Percentiles rank a stretch among this genome's conserved stretches.
Conservation (phyloP, 169 alveolate genomes). For the Plasmodium inui region DNA sequence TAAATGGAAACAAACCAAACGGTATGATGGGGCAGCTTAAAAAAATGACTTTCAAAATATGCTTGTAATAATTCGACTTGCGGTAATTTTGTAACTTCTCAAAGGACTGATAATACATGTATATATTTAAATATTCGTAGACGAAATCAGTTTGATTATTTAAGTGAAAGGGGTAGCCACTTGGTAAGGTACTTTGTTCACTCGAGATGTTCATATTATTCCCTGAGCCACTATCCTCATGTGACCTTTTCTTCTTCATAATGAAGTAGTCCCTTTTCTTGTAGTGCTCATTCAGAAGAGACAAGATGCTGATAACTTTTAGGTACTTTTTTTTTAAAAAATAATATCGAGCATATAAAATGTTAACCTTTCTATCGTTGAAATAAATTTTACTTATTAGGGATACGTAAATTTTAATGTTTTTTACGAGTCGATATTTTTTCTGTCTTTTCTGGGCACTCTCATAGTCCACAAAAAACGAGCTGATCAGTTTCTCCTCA, state of each 20-base stretch:
- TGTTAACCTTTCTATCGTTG: constrained; percentile 62
- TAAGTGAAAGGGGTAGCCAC: constrained; percentile 17
- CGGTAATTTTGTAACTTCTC: constrained; percentile 30
- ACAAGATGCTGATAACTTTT: constrained; percentile 51
- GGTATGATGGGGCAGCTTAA: constrained; percentile 58
- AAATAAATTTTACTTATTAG: constrained; percentile 52
- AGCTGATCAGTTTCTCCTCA: constrained; percentile 38
- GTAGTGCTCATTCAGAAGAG: constrained; percentile 56
- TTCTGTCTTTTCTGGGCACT: constrained; percentile 36
- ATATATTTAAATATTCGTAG: constrained; percentile 70
- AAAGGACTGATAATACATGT: constrained; percentile 60
- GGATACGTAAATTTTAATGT: constrained; percentile 59
- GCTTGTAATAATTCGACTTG: constrained; percentile 47
- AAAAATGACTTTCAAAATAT: constrained; percentile 47
- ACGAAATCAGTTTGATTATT: constrained; percentile 62
- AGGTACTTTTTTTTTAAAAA: constrained; percentile 59
- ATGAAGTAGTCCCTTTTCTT: constrained; percentile 18
- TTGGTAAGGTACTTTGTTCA: background rate
- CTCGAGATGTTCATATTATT: background rate
- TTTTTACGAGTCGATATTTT: constrained; percentile 44
- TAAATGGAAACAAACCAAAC: constrained; percentile 44
- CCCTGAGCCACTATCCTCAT: background rate
- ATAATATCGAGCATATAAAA: constrained; percentile 65
- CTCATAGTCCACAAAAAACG: constrained; percentile 2
- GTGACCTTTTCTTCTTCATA: background rate